Percentiles rank a stretch among this genome's conserved stretches.
These are phyloP conservation scores for Zygosaccharomyces pseudobailii DNA, from an alignment of 1,139 yeast species.

Conservation along the genomic window DNA sequence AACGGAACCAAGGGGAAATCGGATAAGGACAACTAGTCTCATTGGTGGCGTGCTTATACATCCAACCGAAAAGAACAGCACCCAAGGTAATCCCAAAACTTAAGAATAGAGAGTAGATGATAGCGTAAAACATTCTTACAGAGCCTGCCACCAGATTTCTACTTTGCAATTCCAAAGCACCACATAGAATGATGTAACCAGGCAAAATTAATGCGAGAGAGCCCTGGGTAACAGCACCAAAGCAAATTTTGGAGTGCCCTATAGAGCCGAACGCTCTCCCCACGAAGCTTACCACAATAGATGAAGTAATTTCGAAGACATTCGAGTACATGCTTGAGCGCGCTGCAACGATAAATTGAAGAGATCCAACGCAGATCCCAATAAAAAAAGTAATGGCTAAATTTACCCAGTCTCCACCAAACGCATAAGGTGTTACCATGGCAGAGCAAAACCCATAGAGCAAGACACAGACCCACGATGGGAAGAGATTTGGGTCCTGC, in stretches of 20 bases:
- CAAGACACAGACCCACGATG: constrained; percentile 73
- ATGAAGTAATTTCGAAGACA: constrained; percentile 86
- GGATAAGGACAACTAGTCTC: constrained; percentile 48
- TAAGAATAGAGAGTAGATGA: constrained; percentile 80
- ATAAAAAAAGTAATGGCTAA: constrained; percentile 77
- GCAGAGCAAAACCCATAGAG: constrained; percentile 79
- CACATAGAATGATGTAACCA: constrained; percentile 87
- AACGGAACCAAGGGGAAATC: constrained; percentile 63
- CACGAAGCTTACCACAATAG: constrained; percentile 80
- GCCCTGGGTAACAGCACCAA: constrained; percentile 85
- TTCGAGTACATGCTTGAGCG: constrained; percentile 77
- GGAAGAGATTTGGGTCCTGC: constrained; percentile 55
- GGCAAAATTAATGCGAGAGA: constrained; percentile 87
- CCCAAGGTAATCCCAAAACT: constrained; percentile 95
- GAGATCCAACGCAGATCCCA: constrained; percentile 74
- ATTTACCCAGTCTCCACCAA: constrained; percentile 87
- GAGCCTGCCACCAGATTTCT: constrained; percentile 89
- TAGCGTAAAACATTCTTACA: constrained; percentile 93
- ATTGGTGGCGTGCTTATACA: constrained; percentile 68
- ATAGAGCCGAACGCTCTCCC: constrained; percentile 90
- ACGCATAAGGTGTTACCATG: constrained; percentile 81
- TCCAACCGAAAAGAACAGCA: constrained; percentile 92
- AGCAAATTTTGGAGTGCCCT: constrained; percentile 62
- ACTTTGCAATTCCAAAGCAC: constrained; percentile 85
- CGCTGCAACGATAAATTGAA: constrained; percentile 82